Percentiles rank a stretch among this genome's conserved stretches.
phyloP scores from a whole-genome alignment of 352 stramenopile genomes.

The Bremia lactucae region DNA sequence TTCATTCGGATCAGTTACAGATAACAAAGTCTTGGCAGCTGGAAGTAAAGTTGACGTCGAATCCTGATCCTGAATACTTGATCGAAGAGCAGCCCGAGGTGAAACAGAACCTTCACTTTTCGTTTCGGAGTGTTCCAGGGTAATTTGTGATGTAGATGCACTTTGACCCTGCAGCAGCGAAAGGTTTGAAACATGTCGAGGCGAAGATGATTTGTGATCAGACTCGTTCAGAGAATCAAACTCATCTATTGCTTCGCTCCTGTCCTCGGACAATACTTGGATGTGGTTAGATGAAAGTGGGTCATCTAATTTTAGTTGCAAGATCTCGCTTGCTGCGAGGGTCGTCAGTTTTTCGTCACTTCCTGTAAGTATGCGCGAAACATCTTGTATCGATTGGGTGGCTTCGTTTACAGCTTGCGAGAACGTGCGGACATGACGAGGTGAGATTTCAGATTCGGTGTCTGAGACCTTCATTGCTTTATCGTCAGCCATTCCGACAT shows the following conservation, averaged over 20 bases:
- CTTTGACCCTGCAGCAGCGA: neutral
- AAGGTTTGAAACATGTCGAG: neutral
- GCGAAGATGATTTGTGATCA: neutral
- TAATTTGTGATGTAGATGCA: neutral
- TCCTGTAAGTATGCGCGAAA: neutral
- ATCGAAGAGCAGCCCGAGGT: neutral
- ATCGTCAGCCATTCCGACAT: neutral
- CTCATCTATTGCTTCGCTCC: slow-evolving; percentile 1
- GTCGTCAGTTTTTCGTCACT: neutral
- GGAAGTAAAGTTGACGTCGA: neutral
- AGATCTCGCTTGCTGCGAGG: neutral
- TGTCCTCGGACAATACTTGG: neutral
- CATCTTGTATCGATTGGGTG: neutral
- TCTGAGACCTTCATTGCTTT: neutral
- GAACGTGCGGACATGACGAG: neutral
- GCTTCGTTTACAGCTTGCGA: neutral
- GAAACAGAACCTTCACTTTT: neutral
- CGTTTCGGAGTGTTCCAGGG: neutral
- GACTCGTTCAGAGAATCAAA: neutral
- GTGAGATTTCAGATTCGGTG: neutral
- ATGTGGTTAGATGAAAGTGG: neutral
- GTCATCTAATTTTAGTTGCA: neutral
- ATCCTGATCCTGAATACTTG: neutral
- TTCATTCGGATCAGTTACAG: neutral
- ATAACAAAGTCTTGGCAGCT: neutral